Base-by-base conservation (phyloP, 2,329 filamentous ascomycete genomes). In the Lasiodiplodia sp. region DNA sequence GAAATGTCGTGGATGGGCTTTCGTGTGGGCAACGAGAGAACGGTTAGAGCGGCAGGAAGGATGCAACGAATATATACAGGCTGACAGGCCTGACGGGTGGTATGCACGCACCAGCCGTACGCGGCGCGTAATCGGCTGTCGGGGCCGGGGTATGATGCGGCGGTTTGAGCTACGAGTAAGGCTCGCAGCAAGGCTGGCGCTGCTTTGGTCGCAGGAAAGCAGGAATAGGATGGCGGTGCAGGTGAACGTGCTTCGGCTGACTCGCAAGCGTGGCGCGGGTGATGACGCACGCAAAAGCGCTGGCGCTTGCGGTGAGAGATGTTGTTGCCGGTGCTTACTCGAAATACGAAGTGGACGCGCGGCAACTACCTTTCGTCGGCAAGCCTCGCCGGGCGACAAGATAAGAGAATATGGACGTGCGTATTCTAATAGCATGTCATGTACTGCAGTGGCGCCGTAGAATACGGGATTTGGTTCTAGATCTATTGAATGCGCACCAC, bases 1-100 rank as follows among this genome's bases (percentile, higher is more conserved):
- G 8, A 44, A 44, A 18, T 16, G 16, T 47, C n/a, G 44, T 21
- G 44, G 44, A 47, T 47, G 44, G 14, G 14, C 21, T 16, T 12
- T 40, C 4, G n/a, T 18, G 21, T 4, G 44, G 44, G 44, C 21
- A n/a, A 47, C 18, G 18, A 18, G 44, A 4, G 44, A 47, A 7
- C 44, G 44, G 44, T 47, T 47, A 47, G 44, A 47, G 44, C 44
- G 44, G 44, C 44, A 14, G 44, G 44, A 47, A 47, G 44, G 44
- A 47, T 47, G 44, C 21, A 47, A 47, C 44, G 44, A 47, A n/a
- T 47, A 44, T 47, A 47, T 47, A 47, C 44, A 47, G 40, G 40
- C 40, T 47, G 18, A n/a, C 44, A 47, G 44, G 44, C 44, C 44
- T 21, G 44, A 47, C 44, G 44, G 44, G 21, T 47, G 18, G 31